Evolutionary conservation across 257 asterid species (phyloP).

Genomic region (Nicotiana undulata): DNA sequence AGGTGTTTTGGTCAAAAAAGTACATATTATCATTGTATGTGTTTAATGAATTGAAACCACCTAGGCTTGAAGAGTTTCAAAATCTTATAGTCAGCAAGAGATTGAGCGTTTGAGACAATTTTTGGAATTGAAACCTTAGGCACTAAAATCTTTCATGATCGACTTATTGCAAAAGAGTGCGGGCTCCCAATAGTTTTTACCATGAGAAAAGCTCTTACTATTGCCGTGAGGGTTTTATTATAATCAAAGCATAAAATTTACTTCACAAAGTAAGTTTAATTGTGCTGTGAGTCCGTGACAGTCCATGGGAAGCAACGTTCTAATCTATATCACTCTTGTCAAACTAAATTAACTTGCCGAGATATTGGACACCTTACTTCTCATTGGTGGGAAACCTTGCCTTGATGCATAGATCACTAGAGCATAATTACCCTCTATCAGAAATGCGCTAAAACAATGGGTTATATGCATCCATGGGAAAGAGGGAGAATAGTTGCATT

Average conservation of each 20-base stretch:
- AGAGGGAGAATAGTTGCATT: background rate
- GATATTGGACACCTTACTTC: background rate
- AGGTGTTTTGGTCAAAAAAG: background rate
- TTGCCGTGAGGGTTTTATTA: background rate
- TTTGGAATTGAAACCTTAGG: background rate
- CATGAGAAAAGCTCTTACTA: background rate
- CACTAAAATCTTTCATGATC: background rate
- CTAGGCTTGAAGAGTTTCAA: background rate
- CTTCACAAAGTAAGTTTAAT: background rate
- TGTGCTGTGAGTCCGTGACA: background rate
- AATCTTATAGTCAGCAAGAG: background rate
- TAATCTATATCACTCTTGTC: background rate
- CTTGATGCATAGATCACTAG: background rate
- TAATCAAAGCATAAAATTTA: background rate
- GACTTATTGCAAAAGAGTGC: background rate
- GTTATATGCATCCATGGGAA: background rate
- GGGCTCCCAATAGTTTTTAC: background rate
- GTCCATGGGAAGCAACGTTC: background rate
- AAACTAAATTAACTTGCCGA: background rate
- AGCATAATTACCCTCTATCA: background rate
- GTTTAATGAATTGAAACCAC: background rate
- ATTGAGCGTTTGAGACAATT: background rate
- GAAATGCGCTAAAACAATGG: background rate
- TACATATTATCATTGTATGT: background rate
- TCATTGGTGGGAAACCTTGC: conserved; percentile 3